Evolutionary conservation across 805 yeast species (phyloP).

Genomic region (Kazachstania taianensis): DNA sequence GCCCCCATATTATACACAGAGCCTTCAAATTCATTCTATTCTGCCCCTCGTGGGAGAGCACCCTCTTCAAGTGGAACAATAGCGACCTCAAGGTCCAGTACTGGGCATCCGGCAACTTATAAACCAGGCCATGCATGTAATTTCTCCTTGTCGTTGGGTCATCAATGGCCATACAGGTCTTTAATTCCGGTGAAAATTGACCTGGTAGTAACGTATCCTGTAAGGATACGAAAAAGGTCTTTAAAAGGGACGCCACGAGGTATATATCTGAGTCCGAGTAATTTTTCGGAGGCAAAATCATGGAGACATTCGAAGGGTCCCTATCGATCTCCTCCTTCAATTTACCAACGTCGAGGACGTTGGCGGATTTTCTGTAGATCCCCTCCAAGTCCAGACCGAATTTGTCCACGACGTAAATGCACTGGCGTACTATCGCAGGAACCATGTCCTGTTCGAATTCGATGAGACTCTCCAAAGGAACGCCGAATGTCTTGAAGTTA

Average conservation of each 20-base stretch:
- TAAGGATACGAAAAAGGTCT: slow-evolving; percentile 69
- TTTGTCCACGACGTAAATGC: slow-evolving; percentile 76
- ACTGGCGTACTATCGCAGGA: slow-evolving; percentile 80
- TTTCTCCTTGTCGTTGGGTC: slow-evolving; percentile 58
- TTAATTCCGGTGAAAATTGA: slow-evolving; percentile 21
- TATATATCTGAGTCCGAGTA: slow-evolving; percentile 73
- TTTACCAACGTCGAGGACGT: slow-evolving; percentile 60
- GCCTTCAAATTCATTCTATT: slow-evolving; percentile 80
- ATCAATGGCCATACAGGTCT: slow-evolving; percentile 55
- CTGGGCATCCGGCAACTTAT: slow-evolving; percentile 86
- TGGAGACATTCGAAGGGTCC: slow-evolving; percentile 57
- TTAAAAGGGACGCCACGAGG: slow-evolving; percentile 78
- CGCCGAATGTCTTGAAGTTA: slow-evolving; percentile 60
- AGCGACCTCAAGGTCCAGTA: slow-evolving; percentile 84
- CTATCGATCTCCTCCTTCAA: slow-evolving; percentile 60
- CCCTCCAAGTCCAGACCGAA: slow-evolving; percentile 85
- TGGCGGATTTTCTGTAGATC: slow-evolving; percentile 79
- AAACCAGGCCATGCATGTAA: slow-evolving; percentile 73
- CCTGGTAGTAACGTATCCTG: slow-evolving; percentile 47
- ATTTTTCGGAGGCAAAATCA: slow-evolving; percentile 45
- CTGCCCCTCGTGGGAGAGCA: slow-evolving; percentile 47
- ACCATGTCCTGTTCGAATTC: slow-evolving; percentile 84
- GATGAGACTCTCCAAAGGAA: slow-evolving; percentile 66
- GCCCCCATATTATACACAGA: slow-evolving; percentile 91
- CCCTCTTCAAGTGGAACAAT: slow-evolving; percentile 73